Evolutionary conservation across 495 filamentous ascomycete species (phyloP), one percentile per base, ranked within the genome.

Genomic region (Aspergillus baeticus): DNA sequence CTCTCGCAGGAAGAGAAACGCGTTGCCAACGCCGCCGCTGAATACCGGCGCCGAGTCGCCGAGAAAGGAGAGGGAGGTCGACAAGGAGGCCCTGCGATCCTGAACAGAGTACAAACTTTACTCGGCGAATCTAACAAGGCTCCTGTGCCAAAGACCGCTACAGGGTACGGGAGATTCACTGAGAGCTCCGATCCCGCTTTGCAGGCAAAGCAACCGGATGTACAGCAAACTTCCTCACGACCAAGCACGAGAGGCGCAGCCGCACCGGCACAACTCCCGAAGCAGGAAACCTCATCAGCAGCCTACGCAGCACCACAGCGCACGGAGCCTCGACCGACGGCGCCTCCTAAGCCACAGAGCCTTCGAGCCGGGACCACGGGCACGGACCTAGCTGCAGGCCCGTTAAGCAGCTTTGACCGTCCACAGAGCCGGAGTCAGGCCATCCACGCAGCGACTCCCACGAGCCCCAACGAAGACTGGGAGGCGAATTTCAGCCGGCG

Each of bases 1-100:
- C 82, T 98, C 17, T 87, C 87, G 17, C 85, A 91, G 68, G 94
- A 98, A 71, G 94, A 98, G 69, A 87, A 86, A 56, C 81, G 94
- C n/a, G 95, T 98, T 10, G 92, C 89, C 33, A 87, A 83, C 39
- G 94, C 92, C 1, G 91, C 91, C n/a, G 92, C 89, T 1, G 94
- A 96, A 69, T 96, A 97, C 65, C 85, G 89, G 4, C 81, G 84
- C 55, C 86, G 87, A 22, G 77, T 96, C 39, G 86, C 89, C 2
- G 86, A 86, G 50, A 70, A 83, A 13, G 83, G 80, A 1, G 71
- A 78, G 11, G 68, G 75, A 35, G 83, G 84, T 42, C 78, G 83
- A 39, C 81, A 81, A 59, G 66, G 87, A 35, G 91, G 91, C 29
- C 80, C 83, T 21, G 87, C 86, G 17, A 98, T 98, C 44, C 91